A percentile compares a stretch with the other conserved stretches of the same genome.
Evolutionary conservation across 1,284 basidiomycete genomes (phyloP).

Genomic region (Trametes sp.): DNA sequence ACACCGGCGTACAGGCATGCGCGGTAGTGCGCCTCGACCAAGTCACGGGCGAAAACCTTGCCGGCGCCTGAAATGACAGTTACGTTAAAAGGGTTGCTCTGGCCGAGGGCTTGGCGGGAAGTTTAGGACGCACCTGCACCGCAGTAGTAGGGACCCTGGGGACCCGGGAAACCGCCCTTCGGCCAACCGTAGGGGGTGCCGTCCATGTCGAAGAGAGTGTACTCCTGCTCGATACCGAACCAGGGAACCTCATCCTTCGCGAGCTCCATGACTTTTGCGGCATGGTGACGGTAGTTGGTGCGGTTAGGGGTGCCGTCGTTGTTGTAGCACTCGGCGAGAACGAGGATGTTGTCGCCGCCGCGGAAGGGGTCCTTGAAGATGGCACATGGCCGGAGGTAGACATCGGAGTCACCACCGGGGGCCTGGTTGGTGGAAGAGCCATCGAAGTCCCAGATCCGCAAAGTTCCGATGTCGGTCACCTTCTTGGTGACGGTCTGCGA

Average conservation of each 20-base stretch:
- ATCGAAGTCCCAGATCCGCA: conserved; percentile 99
- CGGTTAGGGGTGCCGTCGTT: conserved; percentile 98
- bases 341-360: conserved; percentile 96
- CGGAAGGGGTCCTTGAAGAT: conserved; percentile 99
- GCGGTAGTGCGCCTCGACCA: conserved; percentile 99
- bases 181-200: conserved; percentile 96
- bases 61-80: conserved; percentile 72
- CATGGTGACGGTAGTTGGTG: conserved; percentile 94
- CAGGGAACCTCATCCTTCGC: conserved; percentile 87
- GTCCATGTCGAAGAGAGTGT: conserved; percentile 96
- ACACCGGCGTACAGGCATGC: conserved; percentile 96
- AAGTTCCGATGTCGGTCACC: conserved; percentile 85
- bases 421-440: conserved; percentile 98
- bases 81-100: conserved; percentile 24
- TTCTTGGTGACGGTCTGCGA: conserved; percentile 81
- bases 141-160: conserved; percentile 99
- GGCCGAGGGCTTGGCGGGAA: conserved; percentile 8
- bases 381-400: conserved; percentile 96
- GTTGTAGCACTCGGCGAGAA: conserved; percentile 98
- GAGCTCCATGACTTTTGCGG: conserved; percentile 93
- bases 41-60: conserved; percentile 98
- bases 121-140: conserved; percentile 84
- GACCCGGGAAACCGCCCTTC: conserved; percentile 98
- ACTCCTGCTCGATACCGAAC: conserved; percentile 99
- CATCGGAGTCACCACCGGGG: conserved; percentile 94